These are phyloP conservation scores for Sugiyamaella pinicola DNA, from an alignment of 1,139 yeast genomes.

Conservation along the genomic window DNA sequence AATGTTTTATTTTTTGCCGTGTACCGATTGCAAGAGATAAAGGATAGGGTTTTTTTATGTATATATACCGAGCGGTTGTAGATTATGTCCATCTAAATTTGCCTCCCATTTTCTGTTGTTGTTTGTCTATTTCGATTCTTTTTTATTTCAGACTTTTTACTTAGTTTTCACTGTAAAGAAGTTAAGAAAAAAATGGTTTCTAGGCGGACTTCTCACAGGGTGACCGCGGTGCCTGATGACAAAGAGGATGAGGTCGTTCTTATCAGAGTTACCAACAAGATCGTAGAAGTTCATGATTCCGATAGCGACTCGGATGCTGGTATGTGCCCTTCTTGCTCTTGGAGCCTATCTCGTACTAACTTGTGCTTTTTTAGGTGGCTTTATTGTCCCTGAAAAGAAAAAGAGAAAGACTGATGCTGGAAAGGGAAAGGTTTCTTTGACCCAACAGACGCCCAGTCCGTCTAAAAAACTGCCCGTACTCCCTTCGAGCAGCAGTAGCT, in stretches of 20 bases:
- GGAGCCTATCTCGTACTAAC: neutral
- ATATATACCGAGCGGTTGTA: neutral
- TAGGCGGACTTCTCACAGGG: neutral
- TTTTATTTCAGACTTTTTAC: neutral
- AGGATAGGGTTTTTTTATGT: constrained; percentile 6
- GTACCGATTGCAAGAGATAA: constrained; percentile 4
- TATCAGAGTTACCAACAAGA: neutral
- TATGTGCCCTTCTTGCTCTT: neutral
- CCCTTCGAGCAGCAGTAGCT: neutral
- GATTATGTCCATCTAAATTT: neutral
- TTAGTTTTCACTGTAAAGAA: too few species aligned
- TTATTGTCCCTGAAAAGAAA: constrained; percentile 14
- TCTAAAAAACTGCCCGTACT: too few species aligned
- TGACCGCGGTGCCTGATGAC: neutral
- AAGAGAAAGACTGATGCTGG: constrained; percentile 7
- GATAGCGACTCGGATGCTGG: constrained; percentile 10
- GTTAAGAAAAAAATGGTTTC: neutral
- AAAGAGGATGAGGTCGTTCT: neutral
- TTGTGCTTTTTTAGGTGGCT: constrained; percentile 5
- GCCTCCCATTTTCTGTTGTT: neutral
- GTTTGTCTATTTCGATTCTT: neutral
- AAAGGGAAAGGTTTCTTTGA: neutral
- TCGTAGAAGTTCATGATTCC: neutral
- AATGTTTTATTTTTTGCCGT: constrained; percentile 6
- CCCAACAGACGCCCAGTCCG: too few species aligned